These are phyloP conservation scores for Graphilbum fragrans DNA, from an alignment of 2,329 filamentous ascomycete genomes.

Conservation along the genomic window DNA sequence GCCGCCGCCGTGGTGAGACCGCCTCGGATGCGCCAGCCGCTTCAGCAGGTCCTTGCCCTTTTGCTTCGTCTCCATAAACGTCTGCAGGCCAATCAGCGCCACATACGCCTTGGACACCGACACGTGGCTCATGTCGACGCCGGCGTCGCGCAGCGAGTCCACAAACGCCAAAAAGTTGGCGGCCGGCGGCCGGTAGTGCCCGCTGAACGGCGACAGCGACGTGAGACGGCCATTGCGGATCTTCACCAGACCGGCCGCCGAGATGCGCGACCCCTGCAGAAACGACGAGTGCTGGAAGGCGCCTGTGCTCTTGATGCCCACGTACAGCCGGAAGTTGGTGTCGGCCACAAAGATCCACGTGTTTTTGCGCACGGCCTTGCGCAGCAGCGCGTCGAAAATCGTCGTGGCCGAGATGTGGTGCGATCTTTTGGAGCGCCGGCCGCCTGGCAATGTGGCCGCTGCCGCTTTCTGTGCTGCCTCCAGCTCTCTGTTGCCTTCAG, in stretches of 20 bases:
- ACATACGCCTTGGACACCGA: slow-evolving; percentile 74
- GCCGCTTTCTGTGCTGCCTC: slow-evolving; percentile 10
- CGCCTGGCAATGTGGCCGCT: slow-evolving; percentile 9
- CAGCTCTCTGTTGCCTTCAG: neutral
- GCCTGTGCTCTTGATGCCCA: slow-evolving; percentile 81
- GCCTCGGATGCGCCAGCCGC: neutral
- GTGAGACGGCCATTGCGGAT: slow-evolving; percentile 70
- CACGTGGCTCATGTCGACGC: slow-evolving; percentile 68
- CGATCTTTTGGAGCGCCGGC: slow-evolving; percentile 31
- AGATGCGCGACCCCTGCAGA: slow-evolving; percentile 68
- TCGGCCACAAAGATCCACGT: slow-evolving; percentile 93
- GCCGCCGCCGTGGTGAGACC: neutral
- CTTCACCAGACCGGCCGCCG: slow-evolving; percentile 73
- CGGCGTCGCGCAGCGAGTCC: slow-evolving; percentile 55
- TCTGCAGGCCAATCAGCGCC: slow-evolving; percentile 70
- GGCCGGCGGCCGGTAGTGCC: slow-evolving; percentile 77
- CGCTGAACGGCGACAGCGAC: slow-evolving; percentile 58
- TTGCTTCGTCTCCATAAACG: slow-evolving; percentile 57
- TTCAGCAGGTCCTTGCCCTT: slow-evolving; percentile 45
- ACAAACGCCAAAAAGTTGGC: slow-evolving; percentile 77
- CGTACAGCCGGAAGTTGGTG: slow-evolving; percentile 72
- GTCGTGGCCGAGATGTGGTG: slow-evolving; percentile 55
- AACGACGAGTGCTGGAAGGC: slow-evolving; percentile 89
- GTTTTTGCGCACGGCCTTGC: slow-evolving; percentile 70
- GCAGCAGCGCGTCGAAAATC: slow-evolving; percentile 66